These are phyloP conservation scores for Litsea cubeba DNA, from an alignment of 164 flowering plant genomes.

Conservation along the genomic window DNA sequence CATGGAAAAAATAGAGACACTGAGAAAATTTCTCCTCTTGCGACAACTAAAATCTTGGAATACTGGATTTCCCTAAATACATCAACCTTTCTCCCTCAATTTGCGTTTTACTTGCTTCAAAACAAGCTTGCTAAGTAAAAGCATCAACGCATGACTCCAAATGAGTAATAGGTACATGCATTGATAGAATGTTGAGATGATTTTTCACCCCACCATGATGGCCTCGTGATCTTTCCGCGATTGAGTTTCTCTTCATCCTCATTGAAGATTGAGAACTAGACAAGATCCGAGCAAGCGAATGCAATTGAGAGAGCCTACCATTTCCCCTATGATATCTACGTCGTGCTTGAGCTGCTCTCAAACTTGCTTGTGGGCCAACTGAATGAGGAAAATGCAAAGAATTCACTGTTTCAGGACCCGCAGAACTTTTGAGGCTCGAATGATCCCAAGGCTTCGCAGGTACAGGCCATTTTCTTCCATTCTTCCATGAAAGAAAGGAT, in stretches of 20 bases:
- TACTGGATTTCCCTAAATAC: too few relatives aligned
- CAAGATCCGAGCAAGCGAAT: constrained; percentile 30
- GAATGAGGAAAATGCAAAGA: constrained; percentile 35
- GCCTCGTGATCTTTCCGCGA: constrained; percentile 6
- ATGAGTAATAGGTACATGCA: constrained; percentile 35
- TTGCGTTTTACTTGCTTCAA: background rate
- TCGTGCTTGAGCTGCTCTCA: constrained; percentile 27
- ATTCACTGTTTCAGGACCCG: background rate
- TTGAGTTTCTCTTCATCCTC: constrained; percentile 6
- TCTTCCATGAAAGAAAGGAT: constrained; percentile 47
- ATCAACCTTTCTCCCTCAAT: too few relatives aligned
- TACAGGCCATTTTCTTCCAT: constrained; percentile 14
- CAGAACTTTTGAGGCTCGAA: constrained; percentile 9
- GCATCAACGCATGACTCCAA: constrained; percentile 16
- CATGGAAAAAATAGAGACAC: too few relatives aligned
- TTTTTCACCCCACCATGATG: constrained; percentile 18
- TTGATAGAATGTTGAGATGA: constrained; percentile 35
- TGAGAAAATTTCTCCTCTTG: too few relatives aligned
- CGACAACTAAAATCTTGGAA: too few relatives aligned
- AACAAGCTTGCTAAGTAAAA: constrained; percentile 1
- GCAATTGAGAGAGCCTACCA: constrained; percentile 26
- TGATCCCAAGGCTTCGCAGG: constrained; percentile 3
- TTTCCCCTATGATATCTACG: constrained; percentile 15
- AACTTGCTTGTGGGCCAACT: constrained; percentile 9
- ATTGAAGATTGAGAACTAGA: constrained; percentile 15